Evolutionary conservation across 306 rosid species (phyloP).

Genomic region (Sicyos baderoa): DNA sequence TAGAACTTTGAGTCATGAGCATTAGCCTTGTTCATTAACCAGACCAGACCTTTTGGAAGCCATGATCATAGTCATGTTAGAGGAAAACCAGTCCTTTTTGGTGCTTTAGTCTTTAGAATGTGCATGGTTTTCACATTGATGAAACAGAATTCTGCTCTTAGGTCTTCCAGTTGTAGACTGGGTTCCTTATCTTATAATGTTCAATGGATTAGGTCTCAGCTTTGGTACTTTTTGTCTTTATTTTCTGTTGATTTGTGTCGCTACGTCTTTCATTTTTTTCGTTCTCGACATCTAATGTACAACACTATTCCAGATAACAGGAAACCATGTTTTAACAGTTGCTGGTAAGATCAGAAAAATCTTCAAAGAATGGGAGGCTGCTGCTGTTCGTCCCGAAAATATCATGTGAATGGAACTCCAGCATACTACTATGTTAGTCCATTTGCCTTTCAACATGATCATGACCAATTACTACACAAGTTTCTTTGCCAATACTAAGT

Average conservation of each 20-base stretch:
- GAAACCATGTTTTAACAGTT: constrained; percentile 9
- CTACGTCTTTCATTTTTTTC: not conserved
- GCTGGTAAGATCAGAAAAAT: constrained; percentile 24
- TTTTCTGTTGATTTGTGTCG: not conserved
- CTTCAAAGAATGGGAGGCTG: constrained; percentile 68
- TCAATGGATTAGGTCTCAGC: not conserved
- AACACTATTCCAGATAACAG: not conserved
- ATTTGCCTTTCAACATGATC: constrained; percentile 22
- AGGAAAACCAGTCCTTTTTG: not conserved
- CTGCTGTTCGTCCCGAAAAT: constrained; percentile 76
- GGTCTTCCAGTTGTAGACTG: not conserved
- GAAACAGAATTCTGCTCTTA: not conserved
- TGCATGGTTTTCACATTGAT: not conserved
- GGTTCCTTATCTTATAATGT: not conserved
- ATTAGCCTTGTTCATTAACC: not conserved
- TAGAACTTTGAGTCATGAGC: not conserved
- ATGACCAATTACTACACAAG: not conserved
- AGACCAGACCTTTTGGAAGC: not conserved
- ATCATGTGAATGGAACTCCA: constrained; percentile 61
- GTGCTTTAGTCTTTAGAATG: not conserved
- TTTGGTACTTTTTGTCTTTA: not conserved
- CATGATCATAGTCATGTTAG: not conserved
- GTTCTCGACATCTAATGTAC: not conserved
- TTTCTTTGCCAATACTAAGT: constrained; percentile 1
- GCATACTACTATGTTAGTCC: constrained; percentile 65